Evolutionary conservation across 2,329 filamentous ascomycete species (phyloP).

Genomic region (Cadophora gregata): DNA sequence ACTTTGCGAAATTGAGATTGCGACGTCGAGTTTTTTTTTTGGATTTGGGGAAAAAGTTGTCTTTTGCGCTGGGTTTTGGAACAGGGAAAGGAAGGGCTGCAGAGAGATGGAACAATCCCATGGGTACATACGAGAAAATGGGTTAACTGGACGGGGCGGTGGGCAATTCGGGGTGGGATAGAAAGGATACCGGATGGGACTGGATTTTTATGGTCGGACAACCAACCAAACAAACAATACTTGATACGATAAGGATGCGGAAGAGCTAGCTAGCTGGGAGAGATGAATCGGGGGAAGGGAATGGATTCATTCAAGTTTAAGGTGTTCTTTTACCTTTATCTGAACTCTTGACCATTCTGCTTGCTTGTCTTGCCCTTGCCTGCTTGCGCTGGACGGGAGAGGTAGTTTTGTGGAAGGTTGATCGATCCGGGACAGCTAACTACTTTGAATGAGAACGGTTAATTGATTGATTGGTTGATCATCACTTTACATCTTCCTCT

Average conservation of each 20-base stretch:
- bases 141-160: conserved; percentile 4
- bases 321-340: conserved; percentile 6
- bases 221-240: conserved; percentile 4
- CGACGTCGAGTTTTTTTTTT: conserved; percentile 15
- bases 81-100: background rate
- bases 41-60: conserved; percentile 23
- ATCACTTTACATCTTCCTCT: background rate
- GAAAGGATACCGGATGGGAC: conserved; percentile 10
- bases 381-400: conserved; percentile 3
- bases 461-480: conserved; percentile 4
- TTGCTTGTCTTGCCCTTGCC: background rate
- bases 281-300: background rate
- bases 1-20: conserved; percentile 18
- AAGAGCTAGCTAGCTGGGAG: background rate
- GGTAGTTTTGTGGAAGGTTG: background rate
- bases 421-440: background rate
- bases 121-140: conserved; percentile 24
- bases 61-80: conserved; percentile 3
- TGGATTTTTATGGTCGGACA: background rate
- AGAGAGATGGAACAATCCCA: conserved; percentile 8
- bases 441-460: conserved; percentile 12
- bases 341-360: conserved; percentile 10
- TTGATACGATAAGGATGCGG: conserved; percentile 8
- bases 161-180: background rate
- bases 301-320: background rate